These are phyloP conservation scores for Tuber indicum DNA, from an alignment of 495 filamentous ascomycete species.

Conservation along the genomic window DNA sequence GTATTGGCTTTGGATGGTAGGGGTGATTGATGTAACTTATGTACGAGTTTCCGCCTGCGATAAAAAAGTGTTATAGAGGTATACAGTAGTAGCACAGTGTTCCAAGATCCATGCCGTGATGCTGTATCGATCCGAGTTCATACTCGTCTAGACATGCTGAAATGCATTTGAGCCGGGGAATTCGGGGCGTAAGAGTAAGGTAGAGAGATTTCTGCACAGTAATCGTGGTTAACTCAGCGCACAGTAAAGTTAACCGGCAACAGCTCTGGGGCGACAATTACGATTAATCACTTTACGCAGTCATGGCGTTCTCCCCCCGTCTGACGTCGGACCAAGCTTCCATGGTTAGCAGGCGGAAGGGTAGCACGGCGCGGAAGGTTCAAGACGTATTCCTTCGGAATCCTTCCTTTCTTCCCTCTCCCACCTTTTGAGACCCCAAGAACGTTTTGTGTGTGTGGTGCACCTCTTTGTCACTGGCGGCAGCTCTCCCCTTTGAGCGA, in stretches of 20 bases:
- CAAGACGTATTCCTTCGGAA: not conserved
- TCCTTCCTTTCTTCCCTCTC: not conserved
- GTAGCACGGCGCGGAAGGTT: not conserved
- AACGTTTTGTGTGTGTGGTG: constrained; percentile 19
- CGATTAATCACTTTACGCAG: not conserved
- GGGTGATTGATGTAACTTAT: not conserved
- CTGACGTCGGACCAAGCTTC: not conserved
- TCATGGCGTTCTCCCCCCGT: not conserved
- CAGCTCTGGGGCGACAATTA: not conserved
- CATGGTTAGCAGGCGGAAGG: not conserved
- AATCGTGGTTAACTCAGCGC: not conserved
- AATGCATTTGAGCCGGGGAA: not conserved
- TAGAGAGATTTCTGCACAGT: not conserved
- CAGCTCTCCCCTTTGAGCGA: constrained; percentile 33
- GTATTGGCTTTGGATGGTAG: not conserved
- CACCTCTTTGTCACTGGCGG: not conserved
- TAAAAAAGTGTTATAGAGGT: not conserved
- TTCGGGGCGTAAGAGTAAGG: not conserved
- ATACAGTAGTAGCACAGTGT: too few species aligned
- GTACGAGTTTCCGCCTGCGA: not conserved
- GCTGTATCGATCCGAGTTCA: not conserved
- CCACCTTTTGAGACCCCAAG: not conserved
- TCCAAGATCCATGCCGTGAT: not conserved
- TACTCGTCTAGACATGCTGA: not conserved
- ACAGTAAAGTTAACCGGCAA: not conserved